Evolutionary conservation across 768 basidiomycete species (phyloP).

Genomic region (Amanita subjunquillea): DNA sequence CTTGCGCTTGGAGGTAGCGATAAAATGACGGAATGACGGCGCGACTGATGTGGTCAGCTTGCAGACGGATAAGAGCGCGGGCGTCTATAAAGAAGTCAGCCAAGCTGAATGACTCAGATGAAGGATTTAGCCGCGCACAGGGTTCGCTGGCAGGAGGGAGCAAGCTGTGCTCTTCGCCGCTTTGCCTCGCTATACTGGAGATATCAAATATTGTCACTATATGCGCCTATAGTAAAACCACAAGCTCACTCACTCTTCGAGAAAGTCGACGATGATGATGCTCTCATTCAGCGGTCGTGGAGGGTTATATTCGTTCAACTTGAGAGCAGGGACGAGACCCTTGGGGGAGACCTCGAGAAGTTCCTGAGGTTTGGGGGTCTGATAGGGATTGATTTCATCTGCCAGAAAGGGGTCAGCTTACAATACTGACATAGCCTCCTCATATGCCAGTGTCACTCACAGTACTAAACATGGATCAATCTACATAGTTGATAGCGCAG

Average conservation of each 20-base stretch:
- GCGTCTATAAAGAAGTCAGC: constrained; percentile 36
- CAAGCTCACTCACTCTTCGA: constrained; percentile 54
- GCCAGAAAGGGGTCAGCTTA: background rate
- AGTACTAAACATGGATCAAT: constrained; percentile 10
- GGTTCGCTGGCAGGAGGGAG: constrained; percentile 49
- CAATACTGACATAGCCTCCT: background rate
- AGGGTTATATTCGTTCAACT: constrained; percentile 40
- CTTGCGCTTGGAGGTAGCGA: constrained; percentile 65
- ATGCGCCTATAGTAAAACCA: background rate
- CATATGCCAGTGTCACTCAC: constrained; percentile 8
- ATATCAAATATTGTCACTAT: background rate
- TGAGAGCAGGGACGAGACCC: constrained; percentile 68
- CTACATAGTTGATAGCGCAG: background rate
- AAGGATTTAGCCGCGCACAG: constrained; percentile 29
- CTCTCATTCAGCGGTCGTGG: constrained; percentile 68
- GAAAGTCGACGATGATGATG: constrained; percentile 67
- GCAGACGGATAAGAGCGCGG: constrained; percentile 54
- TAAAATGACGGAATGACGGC: constrained; percentile 63
- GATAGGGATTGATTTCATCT: constrained; percentile 81
- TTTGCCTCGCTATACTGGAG: constrained; percentile 15
- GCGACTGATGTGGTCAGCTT: constrained; percentile 59
- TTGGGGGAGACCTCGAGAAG: constrained; percentile 77
- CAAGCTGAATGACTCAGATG: background rate
- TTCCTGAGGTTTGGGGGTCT: constrained; percentile 54
- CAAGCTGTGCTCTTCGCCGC: constrained; percentile 30